Evolutionary conservation across 1,139 yeast species (phyloP), one percentile per base, ranked within the genome.

Genomic region (Kazachstania sp.): DNA sequence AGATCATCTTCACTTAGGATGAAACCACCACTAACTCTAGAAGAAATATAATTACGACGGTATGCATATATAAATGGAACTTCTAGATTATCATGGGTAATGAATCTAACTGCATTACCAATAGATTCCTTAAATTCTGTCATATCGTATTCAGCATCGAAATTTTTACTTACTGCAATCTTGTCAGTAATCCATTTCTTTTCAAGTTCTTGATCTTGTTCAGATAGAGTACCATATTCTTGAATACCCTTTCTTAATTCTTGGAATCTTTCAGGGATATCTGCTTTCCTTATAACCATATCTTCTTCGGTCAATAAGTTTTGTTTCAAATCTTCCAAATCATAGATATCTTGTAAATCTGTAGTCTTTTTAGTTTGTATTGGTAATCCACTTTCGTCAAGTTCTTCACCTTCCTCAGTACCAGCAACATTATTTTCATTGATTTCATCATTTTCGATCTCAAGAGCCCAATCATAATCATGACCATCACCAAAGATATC

Each of bases 401-500:
- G 78, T 41, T 75, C 81, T 35, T 63, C 69, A 3, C 58, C 64
- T 35, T 68, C 70, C 5, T 69, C 75, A n/a, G 58, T 68, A 16
- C 68, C 73, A 9, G 56, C 66, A 15, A 60, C 60, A 26, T 63
- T 65, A 8, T 68, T 72, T 28, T 64, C 70, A 6, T 59, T 67
- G 32, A 69, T 68, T 41, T 71, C 78, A 50, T 81, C 83, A 55
- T 82, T 86, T 67, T 87, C 95, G 31, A 88, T 90, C 59, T 87
- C 97, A 50, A 94, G 73, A 2, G 98, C 98, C 97, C 97, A 92
- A 52, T 87, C 97, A 66, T 92, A 92, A 64, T 90, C 97, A 51
- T 83, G 92, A 42, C 98, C 99, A 65, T 88, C 94, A 52, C 99
- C 99, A 63, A 92, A 92, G 9, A 92, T 90, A 65, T 92, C 98